Base-by-base conservation (phyloP, 306 rosid genomes). In the Glycyrrhiza uralensis region DNA sequence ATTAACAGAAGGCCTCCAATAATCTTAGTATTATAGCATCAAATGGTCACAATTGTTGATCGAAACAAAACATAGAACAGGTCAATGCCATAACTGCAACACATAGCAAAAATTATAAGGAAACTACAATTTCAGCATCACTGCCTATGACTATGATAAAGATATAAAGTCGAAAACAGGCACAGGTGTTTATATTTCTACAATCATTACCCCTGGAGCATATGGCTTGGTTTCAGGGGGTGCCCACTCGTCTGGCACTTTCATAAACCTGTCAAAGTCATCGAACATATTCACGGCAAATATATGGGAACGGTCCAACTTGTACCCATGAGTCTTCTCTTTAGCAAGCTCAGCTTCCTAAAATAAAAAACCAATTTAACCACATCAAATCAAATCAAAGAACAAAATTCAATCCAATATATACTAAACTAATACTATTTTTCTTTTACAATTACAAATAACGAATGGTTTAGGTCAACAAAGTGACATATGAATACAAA, bases 271-370 rank as follows among this genome's bases (percentile, higher is more conserved):
- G 11, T 89, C 91, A 18, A 94, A 85, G 69, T 94, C 97, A 51
- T 91, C 91, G 19, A 91, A 94, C 96, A 89, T 89, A 77, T 58
- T 91, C 17, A 91, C 91, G 0, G 90, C 60, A 80, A 94, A 94
- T 15, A 94, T 85, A 69, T 94, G 98, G 0, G 88, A 55, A 0
- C 87, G 85, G 46, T 94, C 98, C 85, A 94, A 65, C 64, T 89
- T 94, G 79, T 93, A 93, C 5, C 96, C 98, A 50, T 93, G 87
- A 4, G 96, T 89, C 81, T 83, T 90, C 83, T 91, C 98, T 71
- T 77, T 91, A 26, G 97, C 98, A 55, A 91, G 89, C 74, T 94
- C 97, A 2, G 98, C 98, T 76, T 91, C 98, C 98, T 94, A 72
- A 28, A 74, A 70, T 11, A 38, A 33, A 1, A 28, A 35, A 2